Evolutionary conservation across 805 yeast genomes (phyloP), one percentile per base, ranked within the genome.

Genomic region (Wilhelminamyces savonicus): DNA sequence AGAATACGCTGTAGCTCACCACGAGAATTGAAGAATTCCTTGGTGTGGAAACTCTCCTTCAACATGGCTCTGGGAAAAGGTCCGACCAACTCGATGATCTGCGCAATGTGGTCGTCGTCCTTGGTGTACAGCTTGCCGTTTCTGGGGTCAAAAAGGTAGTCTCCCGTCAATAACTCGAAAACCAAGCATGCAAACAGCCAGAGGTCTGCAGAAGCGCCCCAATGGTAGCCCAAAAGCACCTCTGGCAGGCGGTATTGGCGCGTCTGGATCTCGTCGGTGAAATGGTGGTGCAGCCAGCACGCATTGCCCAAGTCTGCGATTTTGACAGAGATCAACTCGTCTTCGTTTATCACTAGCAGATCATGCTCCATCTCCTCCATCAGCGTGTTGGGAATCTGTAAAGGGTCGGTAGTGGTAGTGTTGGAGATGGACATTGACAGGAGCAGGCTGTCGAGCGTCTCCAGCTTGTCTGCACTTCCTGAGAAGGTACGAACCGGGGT

Each of bases 61-160:
- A 81, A 53, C 44, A 79, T 49, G 27, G 67, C 62, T 11, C 72
- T 44, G 2, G 94, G 94, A 31, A 82, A 62, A 19, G 72, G 68
- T 1, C 94, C 90, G 30, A 84, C 51, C 12, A 84, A 63, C 54
- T 90, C 97, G 21, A 92, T 78, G 10, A 92, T 85, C 54, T 92
- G 97, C 0, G 97, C 97, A 44, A 92, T 69, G 54, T 92, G 98
- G 54, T 92, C 98, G 50, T 90, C 97, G 54, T 88, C 95, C 48
- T 88, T 88, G 28, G 78, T 54, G 57, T 85, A 90, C 4, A 82
- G 65, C 32, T 72, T 74, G 1, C 88, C 87, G 37, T 75, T 75
- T 30, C 77, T 74, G 4, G 98, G 98, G 53, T 90, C 97, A 54
- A 90, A 92, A 28, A 92, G 56, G 48, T 88, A 88, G 56, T 90